These are phyloP conservation scores for Gilbertella persicaria DNA, from an alignment of 371 early-diverging fungal genomes.

Conservation along the genomic window DNA sequence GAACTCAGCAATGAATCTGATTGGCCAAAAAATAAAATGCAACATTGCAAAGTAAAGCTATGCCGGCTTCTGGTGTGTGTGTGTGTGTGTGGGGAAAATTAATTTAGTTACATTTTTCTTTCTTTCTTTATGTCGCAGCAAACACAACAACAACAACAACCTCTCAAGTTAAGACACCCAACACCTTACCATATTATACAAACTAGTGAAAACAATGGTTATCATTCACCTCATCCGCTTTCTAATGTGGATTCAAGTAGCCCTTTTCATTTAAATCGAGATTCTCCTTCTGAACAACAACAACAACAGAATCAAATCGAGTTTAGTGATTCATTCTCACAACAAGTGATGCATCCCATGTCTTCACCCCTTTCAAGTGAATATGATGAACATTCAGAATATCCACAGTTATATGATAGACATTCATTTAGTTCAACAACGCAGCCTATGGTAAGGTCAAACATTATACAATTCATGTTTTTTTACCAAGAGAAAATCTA, in stretches of 20 bases:
- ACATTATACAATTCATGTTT: neutral
- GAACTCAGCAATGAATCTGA: no score
- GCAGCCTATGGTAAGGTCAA: conserved; percentile 2
- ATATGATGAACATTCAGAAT: conserved; percentile 8
- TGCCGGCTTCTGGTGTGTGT: no score
- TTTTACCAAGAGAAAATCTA: no score
- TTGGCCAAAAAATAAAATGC: no score
- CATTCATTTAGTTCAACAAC: conserved; percentile 12
- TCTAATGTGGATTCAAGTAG: neutral
- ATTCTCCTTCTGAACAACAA: conserved; percentile 3
- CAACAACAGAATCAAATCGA: conserved; percentile 13
- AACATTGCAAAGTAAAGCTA: no score
- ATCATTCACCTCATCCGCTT: neutral
- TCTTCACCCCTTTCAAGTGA: conserved; percentile 12
- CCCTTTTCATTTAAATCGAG: neutral
- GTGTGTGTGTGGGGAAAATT: neutral
- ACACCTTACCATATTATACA: conserved; percentile 22
- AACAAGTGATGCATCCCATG: conserved; percentile 16
- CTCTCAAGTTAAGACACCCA: conserved; percentile 14
- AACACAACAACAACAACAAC: neutral
- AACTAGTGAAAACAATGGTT: neutral
- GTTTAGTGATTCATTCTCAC: conserved; percentile 25
- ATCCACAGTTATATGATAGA: conserved; percentile 5
- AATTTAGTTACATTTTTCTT: neutral
- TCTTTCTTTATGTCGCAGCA: neutral